Conservation (phyloP, 257 asterid genomes). For the Solanum etuberosum region DNA sequence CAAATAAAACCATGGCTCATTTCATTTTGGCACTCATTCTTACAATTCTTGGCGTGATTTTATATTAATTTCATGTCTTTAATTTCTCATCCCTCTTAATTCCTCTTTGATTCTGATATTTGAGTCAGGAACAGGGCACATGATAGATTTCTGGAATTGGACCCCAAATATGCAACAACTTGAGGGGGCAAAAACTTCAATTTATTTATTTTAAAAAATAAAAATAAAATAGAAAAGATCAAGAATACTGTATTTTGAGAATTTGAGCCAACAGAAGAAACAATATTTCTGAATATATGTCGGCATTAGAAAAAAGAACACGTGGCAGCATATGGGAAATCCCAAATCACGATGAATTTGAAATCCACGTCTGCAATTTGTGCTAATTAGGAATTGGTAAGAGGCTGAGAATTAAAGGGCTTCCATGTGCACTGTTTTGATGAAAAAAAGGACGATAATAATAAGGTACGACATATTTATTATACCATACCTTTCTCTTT, state of each 20-base stretch:
- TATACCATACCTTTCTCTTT: neutral
- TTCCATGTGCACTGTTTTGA: neutral
- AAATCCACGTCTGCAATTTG: neutral
- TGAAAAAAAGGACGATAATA: neutral
- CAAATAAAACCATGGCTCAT: neutral
- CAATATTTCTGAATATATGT: neutral
- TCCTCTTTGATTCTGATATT: neutral
- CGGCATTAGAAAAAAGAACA: neutral
- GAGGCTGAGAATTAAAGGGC: neutral
- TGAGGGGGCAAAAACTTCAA: neutral
- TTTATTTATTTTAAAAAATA: neutral
- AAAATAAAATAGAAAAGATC: neutral
- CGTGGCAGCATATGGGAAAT: neutral
- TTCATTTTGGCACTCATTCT: slow-evolving; percentile 20
- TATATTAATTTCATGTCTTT: neutral
- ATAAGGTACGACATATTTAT: neutral
- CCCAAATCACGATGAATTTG: neutral
- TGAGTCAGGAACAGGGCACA: neutral
- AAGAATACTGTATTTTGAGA: neutral
- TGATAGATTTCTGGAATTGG: neutral
- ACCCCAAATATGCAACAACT: neutral
- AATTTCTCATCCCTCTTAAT: neutral
- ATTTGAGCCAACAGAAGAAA: neutral
- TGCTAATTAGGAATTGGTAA: neutral
- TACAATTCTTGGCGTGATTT: slow-evolving; percentile 15